phyloP scores from a whole-genome alignment of 1,284 basidiomycete species.

The Trametes polyzona region DNA sequence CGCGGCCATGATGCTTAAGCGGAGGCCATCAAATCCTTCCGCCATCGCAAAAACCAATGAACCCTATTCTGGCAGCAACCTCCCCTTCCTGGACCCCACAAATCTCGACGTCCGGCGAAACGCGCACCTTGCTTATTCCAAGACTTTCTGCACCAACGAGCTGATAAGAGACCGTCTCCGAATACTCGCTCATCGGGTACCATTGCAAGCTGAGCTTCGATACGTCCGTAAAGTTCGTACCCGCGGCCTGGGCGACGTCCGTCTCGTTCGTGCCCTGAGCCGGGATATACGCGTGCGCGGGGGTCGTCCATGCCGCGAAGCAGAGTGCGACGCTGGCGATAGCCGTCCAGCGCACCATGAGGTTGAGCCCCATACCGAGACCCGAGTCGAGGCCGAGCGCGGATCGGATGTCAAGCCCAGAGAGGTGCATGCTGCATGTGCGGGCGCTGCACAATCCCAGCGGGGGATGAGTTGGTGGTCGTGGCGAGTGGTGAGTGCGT shows the following conservation, averaged over 20 bases:
- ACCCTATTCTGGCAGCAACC: neutral
- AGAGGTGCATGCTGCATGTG: slow-evolving; percentile 2
- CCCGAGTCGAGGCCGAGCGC: neutral
- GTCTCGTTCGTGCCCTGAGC: slow-evolving; percentile 75
- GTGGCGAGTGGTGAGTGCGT: neutral
- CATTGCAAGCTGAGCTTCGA: slow-evolving; percentile 67
- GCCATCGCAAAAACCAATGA: neutral
- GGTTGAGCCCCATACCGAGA: neutral
- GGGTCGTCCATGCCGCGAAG: slow-evolving; percentile 1
- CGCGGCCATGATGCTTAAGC: no score
- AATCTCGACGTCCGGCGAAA: neutral
- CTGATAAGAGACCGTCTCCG: slow-evolving; percentile 62
- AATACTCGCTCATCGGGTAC: slow-evolving; percentile 53
- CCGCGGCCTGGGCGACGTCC: slow-evolving; percentile 48
- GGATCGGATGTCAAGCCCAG: slow-evolving; percentile 3
- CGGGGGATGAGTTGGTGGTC: neutral
- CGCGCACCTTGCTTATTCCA: slow-evolving; percentile 56
- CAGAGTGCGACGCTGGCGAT: neutral
- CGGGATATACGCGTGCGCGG: slow-evolving; percentile 59
- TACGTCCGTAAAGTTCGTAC: slow-evolving; percentile 56
- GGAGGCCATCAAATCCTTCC: no score
- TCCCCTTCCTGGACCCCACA: neutral
- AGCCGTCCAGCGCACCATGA: slow-evolving; percentile 15
- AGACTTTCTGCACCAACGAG: slow-evolving; percentile 52
- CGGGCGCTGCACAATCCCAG: neutral